These are phyloP conservation scores for Diplodia corticola DNA, from an alignment of 2,329 filamentous ascomycete species.

Conservation along the genomic window DNA sequence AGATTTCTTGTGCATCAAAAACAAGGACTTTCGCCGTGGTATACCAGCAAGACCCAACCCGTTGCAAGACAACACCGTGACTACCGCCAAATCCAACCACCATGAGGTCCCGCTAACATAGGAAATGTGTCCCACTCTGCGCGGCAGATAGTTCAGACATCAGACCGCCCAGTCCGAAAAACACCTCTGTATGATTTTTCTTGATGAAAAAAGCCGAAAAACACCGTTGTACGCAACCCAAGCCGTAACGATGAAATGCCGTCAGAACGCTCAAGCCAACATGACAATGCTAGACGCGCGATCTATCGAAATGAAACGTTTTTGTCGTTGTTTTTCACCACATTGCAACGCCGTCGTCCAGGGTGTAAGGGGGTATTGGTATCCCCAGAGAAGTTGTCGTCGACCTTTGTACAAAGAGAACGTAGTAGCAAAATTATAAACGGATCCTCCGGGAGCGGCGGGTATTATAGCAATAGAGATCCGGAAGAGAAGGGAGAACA, in stretches of 20 bases:
- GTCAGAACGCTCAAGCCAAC: slow-evolving; percentile 33
- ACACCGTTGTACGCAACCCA: slow-evolving; percentile 27
- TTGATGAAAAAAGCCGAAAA: slow-evolving; percentile 21
- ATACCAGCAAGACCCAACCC: slow-evolving; percentile 35
- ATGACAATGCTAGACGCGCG: slow-evolving; percentile 37
- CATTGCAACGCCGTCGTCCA: slow-evolving; percentile 44
- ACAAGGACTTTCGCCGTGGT: slow-evolving; percentile 39
- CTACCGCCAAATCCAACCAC: slow-evolving; percentile 22
- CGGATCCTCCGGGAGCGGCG: slow-evolving; percentile 42
- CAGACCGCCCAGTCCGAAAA: slow-evolving; percentile 22
- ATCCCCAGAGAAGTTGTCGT: slow-evolving; percentile 41
- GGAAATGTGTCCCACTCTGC: slow-evolving; percentile 39
- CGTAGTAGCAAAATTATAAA: slow-evolving; percentile 40
- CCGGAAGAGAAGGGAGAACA: slow-evolving; percentile 29
- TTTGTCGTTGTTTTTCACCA: slow-evolving; percentile 32
- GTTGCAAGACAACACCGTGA: slow-evolving; percentile 23
- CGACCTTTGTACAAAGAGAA: slow-evolving; percentile 43
- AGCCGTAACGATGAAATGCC: slow-evolving; percentile 32
- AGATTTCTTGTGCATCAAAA: slow-evolving; percentile 31
- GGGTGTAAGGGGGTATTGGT: slow-evolving; percentile 40
- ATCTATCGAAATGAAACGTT: slow-evolving; percentile 27
- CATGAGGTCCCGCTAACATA: slow-evolving; percentile 35
- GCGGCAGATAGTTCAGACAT: slow-evolving; percentile 18
- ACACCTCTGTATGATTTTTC: slow-evolving; percentile 25
- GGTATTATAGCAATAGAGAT: slow-evolving; percentile 23